Base-by-base conservation (phyloP, 2,329 filamentous ascomycete genomes). In the Myriosclerotinia curreyana region DNA sequence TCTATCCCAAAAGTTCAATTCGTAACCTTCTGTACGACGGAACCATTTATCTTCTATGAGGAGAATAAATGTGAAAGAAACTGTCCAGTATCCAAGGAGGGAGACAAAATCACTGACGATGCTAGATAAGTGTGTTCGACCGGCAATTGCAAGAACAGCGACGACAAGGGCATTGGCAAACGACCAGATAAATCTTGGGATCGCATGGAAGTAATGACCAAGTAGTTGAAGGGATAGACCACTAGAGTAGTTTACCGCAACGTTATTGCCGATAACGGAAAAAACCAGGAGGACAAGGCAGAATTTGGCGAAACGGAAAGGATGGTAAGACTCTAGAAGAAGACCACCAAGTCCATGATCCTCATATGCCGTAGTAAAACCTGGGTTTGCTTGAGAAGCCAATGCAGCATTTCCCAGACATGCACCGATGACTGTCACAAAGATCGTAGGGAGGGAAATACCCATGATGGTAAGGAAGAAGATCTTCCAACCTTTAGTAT, bases 251-350 rank as follows among this genome's bases (percentile, higher is more conserved):
- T 72, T 72, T 28, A 73, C 67, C 12, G 71, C 72, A 2, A 73
- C 66, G 44, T 73, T 74, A 61, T 74, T 74, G 20, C 72, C 72
- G 3, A 74, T 52, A 22, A 74, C 72, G 31, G 72, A 72, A 68
- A 74, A 74, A 28, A 71, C 68, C 42, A 73, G 66, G 20, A 74
- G 64, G 17, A 73, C 70, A n/a, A 74, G 76, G 53, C 78, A 76
- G 69, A 82, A 78, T 64, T 82, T 81, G 40, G 79, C 78, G 69
- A 80, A 82, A 28, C 77, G 77, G 9, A 74, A 67, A 0, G 80
- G 80, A 66, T 80, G 75, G 25, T 79, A 77, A 69, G 79, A 76
- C 50, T 76, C 74, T 31, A 77, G 73, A 65, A 83, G 76, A 5
- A 82, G 74, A 65, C 79, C 80, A 25, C 81, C 80, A 1, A 83